phyloP scores from a whole-genome alignment of 2,329 filamentous ascomycete species.

The Paracoccidioides lutzii region DNA sequence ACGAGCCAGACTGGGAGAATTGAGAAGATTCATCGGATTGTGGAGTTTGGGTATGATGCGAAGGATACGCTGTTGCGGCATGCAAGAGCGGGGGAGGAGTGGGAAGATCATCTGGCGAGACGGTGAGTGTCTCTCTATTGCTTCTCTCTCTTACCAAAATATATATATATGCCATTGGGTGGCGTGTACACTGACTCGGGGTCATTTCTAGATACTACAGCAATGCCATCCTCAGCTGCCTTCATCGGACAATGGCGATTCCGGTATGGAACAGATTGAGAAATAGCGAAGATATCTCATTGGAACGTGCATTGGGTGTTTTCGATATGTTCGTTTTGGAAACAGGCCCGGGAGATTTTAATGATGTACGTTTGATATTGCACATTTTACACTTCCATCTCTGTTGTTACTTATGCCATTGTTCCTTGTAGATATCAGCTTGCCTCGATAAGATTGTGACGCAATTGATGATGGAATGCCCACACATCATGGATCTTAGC shows the following conservation, averaged over 20 bases:
- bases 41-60: conserved; percentile 66
- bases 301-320: conserved; percentile 65
- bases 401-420: neutral
- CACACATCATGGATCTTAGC: conserved; percentile 43
- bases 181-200: neutral
- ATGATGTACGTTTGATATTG: conserved; percentile 43
- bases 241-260: conserved; percentile 70
- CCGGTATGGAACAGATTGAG: conserved; percentile 56
- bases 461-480: conserved; percentile 42
- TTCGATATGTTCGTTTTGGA: conserved; percentile 84
- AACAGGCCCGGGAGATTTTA: conserved; percentile 57
- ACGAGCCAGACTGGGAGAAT: conserved; percentile 57
- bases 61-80: conserved; percentile 71
- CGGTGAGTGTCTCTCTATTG: conserved; percentile 2
- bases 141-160: neutral
- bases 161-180: neutral
- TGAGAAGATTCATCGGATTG: conserved; percentile 56
- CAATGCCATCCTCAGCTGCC: conserved; percentile 58
- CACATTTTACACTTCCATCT: conserved; percentile 6
- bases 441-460: conserved; percentile 52
- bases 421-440: conserved; percentile 41
- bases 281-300: conserved; percentile 39
- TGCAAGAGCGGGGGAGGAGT: conserved; percentile 44
- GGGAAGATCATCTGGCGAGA: conserved; percentile 61
- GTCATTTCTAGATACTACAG: conserved; percentile 54